phyloP scores from a whole-genome alignment of 805 yeast genomes.

The Zygoascus bituminiphila region DNA sequence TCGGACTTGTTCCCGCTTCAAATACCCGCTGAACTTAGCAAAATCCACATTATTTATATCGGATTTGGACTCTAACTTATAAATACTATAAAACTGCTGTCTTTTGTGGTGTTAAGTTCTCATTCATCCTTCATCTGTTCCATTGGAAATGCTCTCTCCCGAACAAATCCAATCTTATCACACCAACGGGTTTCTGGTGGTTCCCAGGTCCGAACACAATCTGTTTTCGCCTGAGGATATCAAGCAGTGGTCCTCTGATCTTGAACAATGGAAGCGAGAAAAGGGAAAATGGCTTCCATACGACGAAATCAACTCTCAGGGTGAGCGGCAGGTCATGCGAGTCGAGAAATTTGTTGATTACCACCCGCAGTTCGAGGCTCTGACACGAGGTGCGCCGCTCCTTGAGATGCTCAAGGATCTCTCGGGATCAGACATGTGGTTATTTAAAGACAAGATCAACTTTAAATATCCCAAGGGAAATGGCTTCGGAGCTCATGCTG shows the following conservation, averaged over 20 bases:
- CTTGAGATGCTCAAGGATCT: slow-evolving; percentile 7
- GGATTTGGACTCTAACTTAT: too few relatives aligned
- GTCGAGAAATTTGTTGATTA: slow-evolving; percentile 10
- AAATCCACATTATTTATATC: too few relatives aligned
- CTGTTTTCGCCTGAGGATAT: slow-evolving; percentile 7
- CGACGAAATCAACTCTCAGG: slow-evolving; percentile 12
- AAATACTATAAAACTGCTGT: too few relatives aligned
- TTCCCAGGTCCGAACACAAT: slow-evolving; percentile 8
- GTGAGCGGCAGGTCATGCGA: slow-evolving; percentile 12
- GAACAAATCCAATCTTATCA: slow-evolving; percentile 8
- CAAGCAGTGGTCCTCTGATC: slow-evolving; percentile 10
- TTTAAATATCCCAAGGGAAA: slow-evolving; percentile 10
- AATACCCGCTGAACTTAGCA: too few relatives aligned
- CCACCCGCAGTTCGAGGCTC: slow-evolving; percentile 6
- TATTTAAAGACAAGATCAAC: slow-evolving; percentile 15
- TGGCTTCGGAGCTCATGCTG: slow-evolving; percentile 13
- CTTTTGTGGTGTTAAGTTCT: too few relatives aligned
- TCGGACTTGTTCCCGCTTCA: too few relatives aligned
- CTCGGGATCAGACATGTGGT: slow-evolving; percentile 10
- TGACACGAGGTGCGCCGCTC: slow-evolving; percentile 10
- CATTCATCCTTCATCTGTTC: too few relatives aligned
- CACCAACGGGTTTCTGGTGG: slow-evolving; percentile 8
- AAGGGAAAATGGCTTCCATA: slow-evolving; percentile 11
- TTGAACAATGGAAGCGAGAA: slow-evolving; percentile 8
- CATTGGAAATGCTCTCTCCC: background rate